Conservation (phyloP, 345 rosid genomes). For the Psidium friedrichsthalianum region DNA sequence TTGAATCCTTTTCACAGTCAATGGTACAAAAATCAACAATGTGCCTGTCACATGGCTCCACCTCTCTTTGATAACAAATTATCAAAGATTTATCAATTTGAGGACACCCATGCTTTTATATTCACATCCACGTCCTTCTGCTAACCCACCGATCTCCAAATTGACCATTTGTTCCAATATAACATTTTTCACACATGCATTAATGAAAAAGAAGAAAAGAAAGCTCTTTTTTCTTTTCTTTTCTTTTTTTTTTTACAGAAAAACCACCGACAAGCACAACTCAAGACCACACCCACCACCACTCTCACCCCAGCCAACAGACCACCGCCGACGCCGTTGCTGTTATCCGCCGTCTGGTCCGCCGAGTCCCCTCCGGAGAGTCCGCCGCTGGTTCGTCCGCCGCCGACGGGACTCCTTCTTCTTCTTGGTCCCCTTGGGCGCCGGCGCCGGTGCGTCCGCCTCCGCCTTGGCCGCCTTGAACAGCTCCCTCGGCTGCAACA, state of each 20-base stretch:
- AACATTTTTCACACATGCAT: not conserved
- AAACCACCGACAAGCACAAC: too few relatives aligned
- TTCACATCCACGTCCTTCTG: not conserved
- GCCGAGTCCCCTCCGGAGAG: slow-evolving; percentile 42
- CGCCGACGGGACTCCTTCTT: slow-evolving; percentile 4
- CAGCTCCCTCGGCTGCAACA: slow-evolving; percentile 66
- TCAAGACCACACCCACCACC: too few relatives aligned
- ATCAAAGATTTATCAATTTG: not conserved
- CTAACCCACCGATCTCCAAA: not conserved
- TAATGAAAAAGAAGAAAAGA: not conserved
- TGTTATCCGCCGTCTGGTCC: slow-evolving; percentile 30
- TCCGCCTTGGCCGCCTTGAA: slow-evolving; percentile 42
- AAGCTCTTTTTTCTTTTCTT: not conserved
- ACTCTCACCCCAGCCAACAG: slow-evolving; percentile 22
- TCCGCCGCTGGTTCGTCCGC: slow-evolving; percentile 46
- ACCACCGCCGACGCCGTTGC: slow-evolving; percentile 25
- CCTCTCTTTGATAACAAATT: not conserved
- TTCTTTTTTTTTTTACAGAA: not conserved
- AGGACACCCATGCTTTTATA: not conserved
- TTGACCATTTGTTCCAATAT: not conserved
- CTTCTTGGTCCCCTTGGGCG: slow-evolving; percentile 27
- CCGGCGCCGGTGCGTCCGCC: slow-evolving; percentile 30
- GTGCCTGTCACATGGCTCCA: not conserved
- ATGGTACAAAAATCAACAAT: not conserved
- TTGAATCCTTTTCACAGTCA: not conserved